A percentile compares a stretch with the other conserved stretches of the same genome.
phyloP scores from a whole-genome alignment of 2,329 filamentous ascomycete genomes.

The Eurotiales sp. region DNA sequence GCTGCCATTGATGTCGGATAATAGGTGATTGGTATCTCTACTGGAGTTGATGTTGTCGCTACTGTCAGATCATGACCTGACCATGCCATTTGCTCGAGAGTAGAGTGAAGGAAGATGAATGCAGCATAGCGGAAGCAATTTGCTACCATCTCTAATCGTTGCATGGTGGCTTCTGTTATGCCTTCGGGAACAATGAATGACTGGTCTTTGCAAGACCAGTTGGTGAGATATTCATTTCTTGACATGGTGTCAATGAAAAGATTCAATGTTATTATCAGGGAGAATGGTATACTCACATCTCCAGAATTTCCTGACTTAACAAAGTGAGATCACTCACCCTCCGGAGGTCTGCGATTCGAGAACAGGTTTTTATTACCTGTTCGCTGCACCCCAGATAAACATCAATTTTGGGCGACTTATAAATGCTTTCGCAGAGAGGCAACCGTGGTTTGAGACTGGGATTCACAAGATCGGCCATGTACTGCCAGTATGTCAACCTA shows the following conservation, averaged over 20 bases:
- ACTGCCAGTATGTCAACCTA: slow-evolving; percentile 33
- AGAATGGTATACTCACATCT: slow-evolving; percentile 33
- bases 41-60: neutral
- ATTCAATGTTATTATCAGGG: no score
- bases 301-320: slow-evolving; percentile 24
- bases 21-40: neutral
- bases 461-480: slow-evolving; percentile 32
- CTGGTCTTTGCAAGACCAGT: slow-evolving; percentile 27
- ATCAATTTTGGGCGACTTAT: slow-evolving; percentile 29
- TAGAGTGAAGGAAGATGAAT: slow-evolving; percentile 35
- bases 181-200: slow-evolving; percentile 30
- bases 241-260: neutral
- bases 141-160: slow-evolving; percentile 32
- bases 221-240: slow-evolving; percentile 31
- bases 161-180: slow-evolving; percentile 23
- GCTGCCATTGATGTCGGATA: neutral
- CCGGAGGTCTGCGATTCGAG: slow-evolving; percentile 30
- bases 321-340: slow-evolving; percentile 4
- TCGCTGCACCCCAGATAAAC: slow-evolving; percentile 38
- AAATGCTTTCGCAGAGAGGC: slow-evolving; percentile 20
- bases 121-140: slow-evolving; percentile 36
- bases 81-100: slow-evolving; percentile 26
- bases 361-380: slow-evolving; percentile 31
- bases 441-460: slow-evolving; percentile 22
- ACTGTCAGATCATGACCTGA: neutral